Conservation (phyloP, 78 protist genomes). For the Dictyostelium purpureum region DNA sequence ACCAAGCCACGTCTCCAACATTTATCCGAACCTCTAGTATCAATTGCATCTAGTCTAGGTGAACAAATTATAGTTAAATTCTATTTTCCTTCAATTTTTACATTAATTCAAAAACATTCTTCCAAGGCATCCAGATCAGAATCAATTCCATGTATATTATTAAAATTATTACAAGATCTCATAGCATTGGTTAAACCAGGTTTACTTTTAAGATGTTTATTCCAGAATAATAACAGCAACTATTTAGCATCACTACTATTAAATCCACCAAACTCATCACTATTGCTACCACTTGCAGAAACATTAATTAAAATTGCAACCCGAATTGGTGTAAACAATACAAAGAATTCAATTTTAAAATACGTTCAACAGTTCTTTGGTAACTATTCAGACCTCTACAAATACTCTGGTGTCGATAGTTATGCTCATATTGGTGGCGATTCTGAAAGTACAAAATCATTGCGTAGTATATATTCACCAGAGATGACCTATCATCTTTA, state of each 20-base stretch:
- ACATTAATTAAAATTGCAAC: constrained; percentile 26
- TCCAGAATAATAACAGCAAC: constrained; percentile 44
- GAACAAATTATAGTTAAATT: constrained; percentile 54
- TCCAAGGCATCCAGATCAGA: constrained; percentile 69
- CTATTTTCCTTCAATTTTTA: constrained; percentile 65
- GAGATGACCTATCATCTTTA: constrained; percentile 72
- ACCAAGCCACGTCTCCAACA: constrained; percentile 67
- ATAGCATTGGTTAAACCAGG: constrained; percentile 67
- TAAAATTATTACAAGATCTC: constrained; percentile 53
- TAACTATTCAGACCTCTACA: constrained; percentile 39
- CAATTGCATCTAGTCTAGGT: constrained; percentile 53
- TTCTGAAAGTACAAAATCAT: constrained; percentile 27
- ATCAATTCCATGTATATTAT: constrained; percentile 64
- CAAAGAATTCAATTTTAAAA: constrained; percentile 41
- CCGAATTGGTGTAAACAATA: constrained; percentile 67
- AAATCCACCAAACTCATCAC: constrained; percentile 60
- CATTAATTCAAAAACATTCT: constrained; percentile 58
- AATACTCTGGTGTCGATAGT: constrained; percentile 27
- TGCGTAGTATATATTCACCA: constrained; percentile 56
- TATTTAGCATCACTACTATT: constrained; percentile 37
- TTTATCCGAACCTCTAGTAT: constrained; percentile 46
- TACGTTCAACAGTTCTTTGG: constrained; percentile 67
- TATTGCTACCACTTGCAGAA: constrained; percentile 60
- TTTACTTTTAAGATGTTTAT: constrained; percentile 28
- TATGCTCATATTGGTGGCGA: neutral